A percentile compares a stretch with the other conserved stretches of the same genome.
These are phyloP conservation scores for Aspergillus eucalypticola DNA, from an alignment of 2,329 filamentous ascomycete species.

Conservation along the genomic window DNA sequence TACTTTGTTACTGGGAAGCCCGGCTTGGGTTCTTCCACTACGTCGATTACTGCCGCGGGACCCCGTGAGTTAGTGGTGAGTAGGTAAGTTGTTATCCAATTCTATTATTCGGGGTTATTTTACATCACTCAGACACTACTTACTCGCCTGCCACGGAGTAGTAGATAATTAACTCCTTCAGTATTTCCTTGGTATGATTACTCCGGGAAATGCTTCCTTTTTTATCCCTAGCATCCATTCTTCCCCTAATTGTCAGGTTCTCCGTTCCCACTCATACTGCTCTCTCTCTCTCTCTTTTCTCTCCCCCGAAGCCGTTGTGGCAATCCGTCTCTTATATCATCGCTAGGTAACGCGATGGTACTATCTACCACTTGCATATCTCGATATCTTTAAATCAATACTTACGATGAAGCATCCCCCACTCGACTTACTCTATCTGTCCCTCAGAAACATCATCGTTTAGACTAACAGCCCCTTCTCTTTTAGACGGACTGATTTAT, in stretches of 20 bases:
- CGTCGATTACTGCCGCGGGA: constrained; percentile 16
- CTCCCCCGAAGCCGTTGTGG: background rate
- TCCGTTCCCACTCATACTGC: background rate
- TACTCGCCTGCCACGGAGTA: too few relatives aligned
- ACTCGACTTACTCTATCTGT: background rate
- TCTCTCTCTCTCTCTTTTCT: too few relatives aligned
- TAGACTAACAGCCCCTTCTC: background rate
- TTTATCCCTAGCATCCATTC: background rate
- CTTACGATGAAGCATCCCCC: too few relatives aligned
- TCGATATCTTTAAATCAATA: background rate
- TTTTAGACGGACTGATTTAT: constrained; percentile 19
- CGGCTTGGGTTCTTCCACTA: constrained; percentile 14
- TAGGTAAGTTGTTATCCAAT: background rate
- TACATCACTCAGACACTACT: background rate
- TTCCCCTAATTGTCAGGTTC: background rate
- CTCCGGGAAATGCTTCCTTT: background rate
- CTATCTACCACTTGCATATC: background rate
- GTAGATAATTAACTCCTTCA: too few relatives aligned
- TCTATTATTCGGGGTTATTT: background rate
- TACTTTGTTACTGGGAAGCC: background rate
- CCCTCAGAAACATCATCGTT: background rate
- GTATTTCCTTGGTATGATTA: background rate
- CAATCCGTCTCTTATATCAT: constrained; percentile 15
- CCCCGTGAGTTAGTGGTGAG: constrained; percentile 2
- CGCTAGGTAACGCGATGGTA: background rate